These are phyloP conservation scores for Solanum peruvianum DNA, from an alignment of 257 asterid species.

Conservation along the genomic window DNA sequence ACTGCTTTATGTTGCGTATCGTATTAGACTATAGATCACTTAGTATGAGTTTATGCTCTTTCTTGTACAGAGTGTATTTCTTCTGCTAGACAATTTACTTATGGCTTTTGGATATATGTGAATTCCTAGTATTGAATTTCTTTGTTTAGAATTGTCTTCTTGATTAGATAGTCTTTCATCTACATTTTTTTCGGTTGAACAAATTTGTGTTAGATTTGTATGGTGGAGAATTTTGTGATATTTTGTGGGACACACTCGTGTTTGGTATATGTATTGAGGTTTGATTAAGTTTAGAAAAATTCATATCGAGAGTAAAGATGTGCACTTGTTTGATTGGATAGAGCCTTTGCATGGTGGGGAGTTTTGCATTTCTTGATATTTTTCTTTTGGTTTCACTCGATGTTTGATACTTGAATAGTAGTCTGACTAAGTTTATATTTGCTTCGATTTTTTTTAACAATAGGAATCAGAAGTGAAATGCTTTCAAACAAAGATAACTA, in stretches of 20 bases:
- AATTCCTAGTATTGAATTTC: neutral
- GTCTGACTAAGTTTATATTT: neutral
- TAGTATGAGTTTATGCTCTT: neutral
- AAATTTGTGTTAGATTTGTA: neutral
- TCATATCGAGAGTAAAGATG: neutral
- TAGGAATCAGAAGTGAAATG: neutral
- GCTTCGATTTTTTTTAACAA: neutral
- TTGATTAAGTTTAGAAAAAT: neutral
- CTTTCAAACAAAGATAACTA: too few species aligned
- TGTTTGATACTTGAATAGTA: neutral
- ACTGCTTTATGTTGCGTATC: neutral
- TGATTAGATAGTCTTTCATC: neutral
- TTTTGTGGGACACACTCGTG: neutral
- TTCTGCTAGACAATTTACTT: neutral
- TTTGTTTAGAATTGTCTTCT: neutral
- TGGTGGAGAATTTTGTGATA: neutral
- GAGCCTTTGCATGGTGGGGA: neutral
- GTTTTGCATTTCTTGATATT: too few species aligned
- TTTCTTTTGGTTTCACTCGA: neutral
- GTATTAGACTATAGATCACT: neutral
- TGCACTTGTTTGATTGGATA: neutral
- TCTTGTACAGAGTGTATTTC: neutral
- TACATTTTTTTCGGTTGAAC: neutral
- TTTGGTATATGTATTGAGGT: accelerated
- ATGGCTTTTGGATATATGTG: neutral